Evolutionary conservation across 2,329 filamentous ascomycete genomes (phyloP).

Genomic region (Botrytis pseudocinerea): DNA sequence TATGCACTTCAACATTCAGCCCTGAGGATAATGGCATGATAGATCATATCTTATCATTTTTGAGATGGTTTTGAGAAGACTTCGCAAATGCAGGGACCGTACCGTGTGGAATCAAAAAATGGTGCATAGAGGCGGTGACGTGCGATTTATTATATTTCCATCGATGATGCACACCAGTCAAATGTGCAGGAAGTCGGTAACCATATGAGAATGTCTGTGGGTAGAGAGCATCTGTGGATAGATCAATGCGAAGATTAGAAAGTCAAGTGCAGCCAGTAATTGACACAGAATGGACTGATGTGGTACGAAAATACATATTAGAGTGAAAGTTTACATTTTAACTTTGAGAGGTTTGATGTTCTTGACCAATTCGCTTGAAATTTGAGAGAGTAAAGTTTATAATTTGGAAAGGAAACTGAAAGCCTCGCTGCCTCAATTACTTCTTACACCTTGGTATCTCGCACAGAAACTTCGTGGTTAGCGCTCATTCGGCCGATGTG

Average conservation of each 20-base stretch:
- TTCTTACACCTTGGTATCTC: background rate
- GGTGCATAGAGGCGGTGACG: slow-evolving; percentile 10
- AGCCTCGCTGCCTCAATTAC: too few relatives aligned
- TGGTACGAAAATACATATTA: background rate
- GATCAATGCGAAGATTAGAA: background rate
- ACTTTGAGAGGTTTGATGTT: background rate
- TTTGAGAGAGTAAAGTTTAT: background rate
- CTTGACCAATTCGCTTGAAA: background rate
- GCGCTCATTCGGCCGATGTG: background rate
- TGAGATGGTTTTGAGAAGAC: background rate
- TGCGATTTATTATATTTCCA: background rate
- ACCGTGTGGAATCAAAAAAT: background rate
- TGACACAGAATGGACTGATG: background rate
- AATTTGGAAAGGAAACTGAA: background rate
- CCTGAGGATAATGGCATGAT: background rate
- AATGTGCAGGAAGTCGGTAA: background rate
- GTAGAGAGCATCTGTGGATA: background rate
- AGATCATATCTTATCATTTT: slow-evolving; percentile 5
- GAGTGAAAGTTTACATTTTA: background rate
- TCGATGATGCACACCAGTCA: slow-evolving; percentile 8
- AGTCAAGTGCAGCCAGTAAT: background rate
- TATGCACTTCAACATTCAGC: background rate
- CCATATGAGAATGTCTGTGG: background rate
- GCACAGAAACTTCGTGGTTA: slow-evolving; percentile 12
- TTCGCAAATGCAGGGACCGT: slow-evolving; percentile 14